Evolutionary conservation across 345 rosid genomes (phyloP).

Genomic region (Hibiscus mutabilis): DNA sequence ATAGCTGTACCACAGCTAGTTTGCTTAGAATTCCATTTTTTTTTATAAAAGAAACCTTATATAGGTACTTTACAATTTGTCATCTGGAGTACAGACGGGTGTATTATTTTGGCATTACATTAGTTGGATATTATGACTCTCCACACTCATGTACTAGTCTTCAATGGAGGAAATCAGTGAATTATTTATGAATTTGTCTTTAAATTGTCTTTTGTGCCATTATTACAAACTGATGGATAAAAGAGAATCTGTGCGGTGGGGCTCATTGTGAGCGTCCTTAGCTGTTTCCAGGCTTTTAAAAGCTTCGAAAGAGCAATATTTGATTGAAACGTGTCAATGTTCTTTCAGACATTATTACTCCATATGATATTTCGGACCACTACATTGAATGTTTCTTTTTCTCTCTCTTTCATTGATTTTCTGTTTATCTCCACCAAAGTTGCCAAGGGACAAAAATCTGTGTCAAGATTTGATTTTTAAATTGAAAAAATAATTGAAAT

Average conservation of each 20-base stretch:
- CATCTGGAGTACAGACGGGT: slow-evolving; percentile 5
- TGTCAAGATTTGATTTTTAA: too few relatives aligned
- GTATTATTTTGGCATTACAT: not conserved
- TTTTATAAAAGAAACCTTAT: not conserved
- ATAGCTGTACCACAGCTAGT: not conserved
- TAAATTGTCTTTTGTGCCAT: too few relatives aligned
- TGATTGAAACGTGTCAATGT: not conserved
- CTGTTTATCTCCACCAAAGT: not conserved
- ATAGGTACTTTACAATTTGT: not conserved
- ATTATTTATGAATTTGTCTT: not conserved
- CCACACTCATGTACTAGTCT: not conserved
- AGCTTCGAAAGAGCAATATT: not conserved
- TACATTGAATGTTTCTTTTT: not conserved
- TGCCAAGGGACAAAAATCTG: not conserved
- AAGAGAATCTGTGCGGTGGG: too few relatives aligned
- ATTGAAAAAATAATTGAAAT: too few relatives aligned
- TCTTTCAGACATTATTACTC: not conserved
- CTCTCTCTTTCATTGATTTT: not conserved
- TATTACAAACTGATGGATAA: too few relatives aligned
- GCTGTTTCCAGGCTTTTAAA: not conserved
- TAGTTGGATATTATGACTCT: slow-evolving; percentile 5
- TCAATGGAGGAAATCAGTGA: not conserved
- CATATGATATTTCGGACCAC: not conserved
- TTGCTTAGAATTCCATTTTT: not conserved
- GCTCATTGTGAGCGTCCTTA: too few relatives aligned